Evolutionary conservation across 148 eudicot genomes (phyloP), one percentile per base, ranked within the genome.

Genomic region (Rhododendron griersonianum): DNA sequence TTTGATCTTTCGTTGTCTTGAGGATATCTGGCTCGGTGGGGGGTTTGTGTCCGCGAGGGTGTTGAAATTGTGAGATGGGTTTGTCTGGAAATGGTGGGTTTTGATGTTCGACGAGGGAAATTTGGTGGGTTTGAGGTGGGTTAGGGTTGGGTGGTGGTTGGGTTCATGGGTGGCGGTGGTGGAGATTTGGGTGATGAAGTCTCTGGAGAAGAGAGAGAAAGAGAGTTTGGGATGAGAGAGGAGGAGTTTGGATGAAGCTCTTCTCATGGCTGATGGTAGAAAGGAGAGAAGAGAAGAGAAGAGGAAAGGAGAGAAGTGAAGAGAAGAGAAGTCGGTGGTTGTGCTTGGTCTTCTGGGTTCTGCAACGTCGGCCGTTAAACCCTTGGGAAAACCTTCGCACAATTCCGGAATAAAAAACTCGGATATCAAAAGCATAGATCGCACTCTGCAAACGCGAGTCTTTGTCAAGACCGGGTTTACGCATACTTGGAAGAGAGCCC

Each of bases 1-100:
- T 81, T 85, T 91, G 77, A 90, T 89, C 89, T 91, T 95, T 76
- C 91, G 88, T 88, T 97, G 98, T 83, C 93, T 92, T 41, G 98
- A 92, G 18, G 95, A 79, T 50, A 96, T 61, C 28, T 89, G 91
- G 23, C 1, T 0, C 11, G 90, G 82, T 69, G 78, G 19, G 11
- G 90, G 75, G 85, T 44, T 23, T 69, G 85, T 73, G 39, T 87
- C 91, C 37, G 84, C 94, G 14, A 91, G 91, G 83, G 98, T 93
- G 82, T 55, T 91, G 90, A 91, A 87, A 84, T 87, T 89, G 3
- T 85, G 95, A 87, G 87, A 89, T 77, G 89, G 90, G 88, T 75
- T 81, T 21, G 63, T 63, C 18, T 33, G 81, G 37, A 89, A 88
- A 41, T 86, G 88, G 48, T 85, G 84, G 84, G 78, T 47, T 86